These are phyloP conservation scores for Podaxis mareebaensis DNA, from an alignment of 768 basidiomycete species.

Conservation along the genomic window DNA sequence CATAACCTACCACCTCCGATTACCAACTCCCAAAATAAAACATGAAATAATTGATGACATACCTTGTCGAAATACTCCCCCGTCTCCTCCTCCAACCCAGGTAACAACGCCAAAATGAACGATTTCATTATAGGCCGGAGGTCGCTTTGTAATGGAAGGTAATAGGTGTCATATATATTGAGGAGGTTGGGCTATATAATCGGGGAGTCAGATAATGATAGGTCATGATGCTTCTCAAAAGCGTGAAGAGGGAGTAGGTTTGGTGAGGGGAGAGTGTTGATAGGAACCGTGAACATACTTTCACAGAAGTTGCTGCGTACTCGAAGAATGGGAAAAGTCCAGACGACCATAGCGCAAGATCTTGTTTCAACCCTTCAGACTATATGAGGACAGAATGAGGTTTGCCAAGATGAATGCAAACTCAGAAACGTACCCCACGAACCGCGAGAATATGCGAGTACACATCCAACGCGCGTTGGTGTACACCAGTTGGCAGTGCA, in stretches of 20 bases:
- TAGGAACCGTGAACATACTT: slow-evolving; percentile 45
- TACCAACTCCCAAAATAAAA: slow-evolving; percentile 3
- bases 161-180: slow-evolving; percentile 90
- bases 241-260: background rate
- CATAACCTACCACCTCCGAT: slow-evolving; percentile 57
- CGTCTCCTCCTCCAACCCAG: slow-evolving; percentile 96
- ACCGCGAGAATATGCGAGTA: slow-evolving; percentile 89
- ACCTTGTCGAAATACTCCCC: slow-evolving; percentile 97
- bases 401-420: slow-evolving; percentile 5
- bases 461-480: slow-evolving; percentile 94
- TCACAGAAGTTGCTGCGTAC: slow-evolving; percentile 98
- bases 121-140: slow-evolving; percentile 93
- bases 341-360: slow-evolving; percentile 91
- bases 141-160: slow-evolving; percentile 78
- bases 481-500: slow-evolving; percentile 95
- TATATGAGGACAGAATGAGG: slow-evolving; percentile 30
- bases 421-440: slow-evolving; percentile 68
- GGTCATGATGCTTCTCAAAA: background rate
- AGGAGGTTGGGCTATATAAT: slow-evolving; percentile 73
- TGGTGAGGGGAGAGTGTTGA: background rate
- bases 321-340: slow-evolving; percentile 99
- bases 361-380: slow-evolving; percentile 84
- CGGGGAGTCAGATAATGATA: background rate
- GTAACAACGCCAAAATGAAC: slow-evolving; percentile 89
- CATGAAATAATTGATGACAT: slow-evolving; percentile 17